Base-by-base conservation (phyloP, 2,329 filamentous ascomycete species). In the Talaromyces piceae region DNA sequence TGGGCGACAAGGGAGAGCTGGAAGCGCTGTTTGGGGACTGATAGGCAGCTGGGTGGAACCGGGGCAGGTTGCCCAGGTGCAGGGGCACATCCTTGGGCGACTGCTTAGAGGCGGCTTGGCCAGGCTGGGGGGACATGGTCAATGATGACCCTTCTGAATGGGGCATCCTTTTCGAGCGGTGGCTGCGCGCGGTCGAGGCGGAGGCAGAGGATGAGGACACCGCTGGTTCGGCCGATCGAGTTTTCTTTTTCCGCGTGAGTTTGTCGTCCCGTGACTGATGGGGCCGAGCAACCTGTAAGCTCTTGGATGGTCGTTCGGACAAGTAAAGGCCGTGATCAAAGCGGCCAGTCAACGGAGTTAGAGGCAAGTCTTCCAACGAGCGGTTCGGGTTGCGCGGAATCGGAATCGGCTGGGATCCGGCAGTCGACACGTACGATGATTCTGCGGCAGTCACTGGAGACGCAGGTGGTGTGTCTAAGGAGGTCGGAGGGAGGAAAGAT, bases 11-110 rank as follows among this genome's bases (percentile, higher is more conserved):
- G 20, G 57, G 56, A 23, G 55, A 25, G 23, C 52, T 58, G 47
- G 61, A 59, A 8, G 60, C 54, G 45, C 51, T 58, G 39, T 56
- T 56, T 7, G 59, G 54, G 5, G 67, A 60, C 48, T 68, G 69
- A 53, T 73, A 75, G 51, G 72, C 68, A 8, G 71, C 67, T 1
- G 73, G 72, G 57, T 75, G 72, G 56, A 72, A 74, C 25, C 71
- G 67, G n/a, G 72, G 72, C 16, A 75, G 61, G 44, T 58, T 69
- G 41, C 63, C 65, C 11, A 74, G 65, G 44, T 71, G 64, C 58
- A 72, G 65, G 12, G 67, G 62, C 12, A 62, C 59, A n/a, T 66
- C 57, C 56, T 72, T 71, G 49, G 67, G 51, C 22, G 62, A 52
- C 33, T 61, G 64, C 44, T 69, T 59, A 39, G 57, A 64, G 22